Percentiles rank a stretch among this genome's conserved stretches.
Evolutionary conservation across 2,329 filamentous ascomycete species (phyloP).

Genomic region (Cordyceps fumosorosea): DNA sequence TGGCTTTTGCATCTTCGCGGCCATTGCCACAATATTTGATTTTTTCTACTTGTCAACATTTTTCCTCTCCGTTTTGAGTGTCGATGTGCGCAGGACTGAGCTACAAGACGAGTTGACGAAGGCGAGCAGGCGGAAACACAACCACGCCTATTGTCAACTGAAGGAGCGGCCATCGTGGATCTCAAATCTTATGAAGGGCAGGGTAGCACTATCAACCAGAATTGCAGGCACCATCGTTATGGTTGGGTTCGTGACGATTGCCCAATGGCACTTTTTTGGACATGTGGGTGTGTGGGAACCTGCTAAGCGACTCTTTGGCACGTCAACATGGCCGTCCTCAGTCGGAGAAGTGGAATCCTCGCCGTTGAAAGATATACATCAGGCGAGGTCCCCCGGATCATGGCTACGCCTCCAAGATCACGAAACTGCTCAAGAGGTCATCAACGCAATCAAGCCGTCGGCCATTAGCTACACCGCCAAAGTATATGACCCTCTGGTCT

Average conservation of each 20-base stretch:
- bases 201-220: constrained; percentile 61
- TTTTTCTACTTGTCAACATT: constrained; percentile 74
- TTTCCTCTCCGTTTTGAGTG: constrained; percentile 71
- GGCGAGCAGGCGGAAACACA: constrained; percentile 37
- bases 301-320: constrained; percentile 20
- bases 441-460: constrained; percentile 66
- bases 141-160: constrained; percentile 22
- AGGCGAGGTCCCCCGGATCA: constrained; percentile 66
- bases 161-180: constrained; percentile 40
- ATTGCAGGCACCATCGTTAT: constrained; percentile 70
- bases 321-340: not conserved
- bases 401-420: constrained; percentile 76
- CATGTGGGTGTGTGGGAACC: constrained; percentile 38
- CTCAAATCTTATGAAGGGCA: constrained; percentile 56
- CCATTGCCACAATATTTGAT: constrained; percentile 68
- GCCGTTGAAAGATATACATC: constrained; percentile 57
- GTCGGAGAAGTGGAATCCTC: constrained; percentile 18
- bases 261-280: constrained; percentile 74
- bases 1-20: constrained; percentile 70
- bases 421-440: constrained; percentile 69
- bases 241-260: constrained; percentile 62
- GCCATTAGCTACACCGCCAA: constrained; percentile 66
- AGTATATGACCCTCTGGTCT: constrained; percentile 68
- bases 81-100: constrained; percentile 71
- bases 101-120: constrained; percentile 64